Percentiles rank a stretch among this genome's conserved stretches.
phyloP scores from a whole-genome alignment of 169 alveolate genomes.

The Cystoisospora suis region DNA sequence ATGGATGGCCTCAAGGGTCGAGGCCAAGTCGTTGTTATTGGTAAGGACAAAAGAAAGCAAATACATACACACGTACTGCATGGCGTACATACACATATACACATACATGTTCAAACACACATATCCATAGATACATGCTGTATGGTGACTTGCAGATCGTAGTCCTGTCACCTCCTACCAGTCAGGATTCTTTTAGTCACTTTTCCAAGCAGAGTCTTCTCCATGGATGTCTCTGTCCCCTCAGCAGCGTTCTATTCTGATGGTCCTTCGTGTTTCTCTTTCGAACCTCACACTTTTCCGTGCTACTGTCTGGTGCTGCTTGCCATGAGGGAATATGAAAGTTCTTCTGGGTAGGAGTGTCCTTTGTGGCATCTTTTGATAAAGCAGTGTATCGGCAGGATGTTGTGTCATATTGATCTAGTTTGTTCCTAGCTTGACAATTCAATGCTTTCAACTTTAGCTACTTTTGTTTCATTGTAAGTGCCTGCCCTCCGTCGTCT shows the following conservation, averaged over 20 bases:
- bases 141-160: neutral
- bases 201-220: no score
- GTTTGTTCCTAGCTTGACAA: no score
- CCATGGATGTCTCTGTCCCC: no score
- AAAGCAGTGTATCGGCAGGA: neutral
- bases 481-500: no score
- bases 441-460: neutral
- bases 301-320: no score
- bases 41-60: constrained; percentile 48
- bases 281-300: no score
- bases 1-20: constrained; percentile 99
- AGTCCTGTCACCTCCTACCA: no score
- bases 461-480: neutral
- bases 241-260: no score
- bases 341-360: neutral
- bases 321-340: no score
- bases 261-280: no score
- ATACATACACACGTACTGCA: neutral
- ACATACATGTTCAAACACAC: neutral
- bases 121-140: neutral
- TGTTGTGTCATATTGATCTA: neutral
- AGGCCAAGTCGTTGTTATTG: constrained; percentile 98
- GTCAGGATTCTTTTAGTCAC: no score
- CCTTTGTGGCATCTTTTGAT: neutral
- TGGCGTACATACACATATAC: neutral